A percentile compares a stretch with the other conserved stretches of the same genome.
Conservation (phyloP, 2,329 filamentous ascomycete species). For the Talaromyces sp. region DNA sequence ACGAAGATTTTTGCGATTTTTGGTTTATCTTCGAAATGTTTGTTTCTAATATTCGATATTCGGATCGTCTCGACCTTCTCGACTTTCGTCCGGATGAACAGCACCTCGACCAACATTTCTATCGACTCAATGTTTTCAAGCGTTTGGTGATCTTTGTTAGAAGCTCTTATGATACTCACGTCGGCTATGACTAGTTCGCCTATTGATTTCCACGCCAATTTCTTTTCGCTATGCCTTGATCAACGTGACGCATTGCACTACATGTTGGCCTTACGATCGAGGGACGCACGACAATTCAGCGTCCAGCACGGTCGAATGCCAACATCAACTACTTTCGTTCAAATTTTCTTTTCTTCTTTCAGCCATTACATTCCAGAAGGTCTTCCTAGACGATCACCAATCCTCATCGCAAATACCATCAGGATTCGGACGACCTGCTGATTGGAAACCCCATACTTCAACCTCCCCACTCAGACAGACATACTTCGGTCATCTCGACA, state of each 20-base stretch:
- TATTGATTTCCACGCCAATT: conserved; percentile 11
- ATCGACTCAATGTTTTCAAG: conserved; percentile 16
- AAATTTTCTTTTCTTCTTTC: background rate
- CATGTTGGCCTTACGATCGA: conserved; percentile 7
- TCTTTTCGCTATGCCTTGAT: conserved; percentile 10
- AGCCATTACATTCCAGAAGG: background rate
- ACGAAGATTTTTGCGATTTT: conserved; percentile 23
- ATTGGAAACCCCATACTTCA: background rate
- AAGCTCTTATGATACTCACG: conserved; percentile 19
- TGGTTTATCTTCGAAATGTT: conserved; percentile 20
- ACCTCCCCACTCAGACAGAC: background rate
- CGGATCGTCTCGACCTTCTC: background rate
- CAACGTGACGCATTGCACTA: conserved; percentile 17
- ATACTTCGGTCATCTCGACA: conserved; percentile 7
- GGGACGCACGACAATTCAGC: background rate
- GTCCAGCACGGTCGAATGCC: background rate
- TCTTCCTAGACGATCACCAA: background rate
- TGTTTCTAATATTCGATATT: conserved; percentile 9
- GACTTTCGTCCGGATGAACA: conserved; percentile 9
- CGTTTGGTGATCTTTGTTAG: conserved; percentile 15
- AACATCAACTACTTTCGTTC: conserved; percentile 8
- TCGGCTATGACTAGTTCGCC: conserved; percentile 17
- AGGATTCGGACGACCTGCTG: background rate
- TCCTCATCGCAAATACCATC: background rate
- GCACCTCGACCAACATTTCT: conserved; percentile 11